Conservation (phyloP, 306 rosid species). For the Datisca glomerata region DNA sequence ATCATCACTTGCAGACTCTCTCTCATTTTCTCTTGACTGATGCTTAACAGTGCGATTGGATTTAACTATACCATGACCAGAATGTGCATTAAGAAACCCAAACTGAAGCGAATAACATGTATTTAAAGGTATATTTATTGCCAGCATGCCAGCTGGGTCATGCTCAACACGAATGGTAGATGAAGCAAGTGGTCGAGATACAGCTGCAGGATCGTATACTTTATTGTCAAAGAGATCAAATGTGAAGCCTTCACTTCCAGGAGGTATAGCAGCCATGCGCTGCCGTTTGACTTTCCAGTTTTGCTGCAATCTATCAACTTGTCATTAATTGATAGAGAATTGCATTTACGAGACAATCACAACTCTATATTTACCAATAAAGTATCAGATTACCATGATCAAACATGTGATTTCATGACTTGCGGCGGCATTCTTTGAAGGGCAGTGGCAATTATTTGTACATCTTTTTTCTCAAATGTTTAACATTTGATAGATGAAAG, state of each 20-base stretch:
- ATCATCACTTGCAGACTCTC: slow-evolving; percentile 44
- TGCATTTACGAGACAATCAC: no score
- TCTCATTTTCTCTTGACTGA: slow-evolving; percentile 33
- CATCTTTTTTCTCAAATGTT: no score
- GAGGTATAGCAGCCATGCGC: slow-evolving; percentile 59
- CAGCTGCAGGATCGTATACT: slow-evolving; percentile 46
- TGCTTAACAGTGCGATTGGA: slow-evolving; percentile 25
- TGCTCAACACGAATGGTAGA: slow-evolving; percentile 69
- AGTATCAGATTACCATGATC: no score
- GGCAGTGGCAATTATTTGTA: no score
- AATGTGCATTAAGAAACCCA: slow-evolving; percentile 42
- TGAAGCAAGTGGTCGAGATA: slow-evolving; percentile 39
- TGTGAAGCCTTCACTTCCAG: slow-evolving; percentile 92
- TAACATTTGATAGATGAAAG: slow-evolving; percentile 5
- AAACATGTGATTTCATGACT: no score
- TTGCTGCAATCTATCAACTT: slow-evolving; percentile 74
- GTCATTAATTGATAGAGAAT: slow-evolving; percentile 20
- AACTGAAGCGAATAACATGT: slow-evolving; percentile 58
- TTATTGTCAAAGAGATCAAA: slow-evolving; percentile 84
- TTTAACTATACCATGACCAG: slow-evolving; percentile 24
- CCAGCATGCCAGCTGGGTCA: slow-evolving; percentile 86
- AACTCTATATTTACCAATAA: no score
- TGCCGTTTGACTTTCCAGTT: slow-evolving; percentile 96
- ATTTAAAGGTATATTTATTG: slow-evolving; percentile 58
- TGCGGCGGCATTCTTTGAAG: no score